These are phyloP conservation scores for Pythium myriotylum DNA, from an alignment of 352 stramenopile species.

Conservation along the genomic window DNA sequence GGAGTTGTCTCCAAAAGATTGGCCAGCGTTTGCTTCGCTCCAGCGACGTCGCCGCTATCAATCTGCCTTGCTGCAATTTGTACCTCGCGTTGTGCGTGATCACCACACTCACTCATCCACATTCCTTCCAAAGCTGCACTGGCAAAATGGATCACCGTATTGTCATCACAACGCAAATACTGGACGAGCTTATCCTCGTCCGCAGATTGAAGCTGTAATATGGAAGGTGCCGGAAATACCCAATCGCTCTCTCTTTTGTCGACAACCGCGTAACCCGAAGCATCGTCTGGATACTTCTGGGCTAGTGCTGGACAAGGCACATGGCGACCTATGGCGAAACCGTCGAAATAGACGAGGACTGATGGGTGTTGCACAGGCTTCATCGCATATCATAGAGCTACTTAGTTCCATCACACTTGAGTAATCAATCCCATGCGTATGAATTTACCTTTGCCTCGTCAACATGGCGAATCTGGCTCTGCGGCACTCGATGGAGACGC, in stretches of 20 bases:
- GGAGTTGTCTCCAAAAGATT: constrained; percentile 50
- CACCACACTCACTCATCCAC: constrained; percentile 65
- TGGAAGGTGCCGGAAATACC: constrained; percentile 44
- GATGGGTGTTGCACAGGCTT: constrained; percentile 65
- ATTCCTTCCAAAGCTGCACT: constrained; percentile 70
- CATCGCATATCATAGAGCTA: background rate
- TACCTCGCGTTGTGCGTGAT: constrained; percentile 41
- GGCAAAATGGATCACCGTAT: constrained; percentile 71
- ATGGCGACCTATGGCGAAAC: constrained; percentile 62
- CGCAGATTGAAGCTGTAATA: constrained; percentile 70
- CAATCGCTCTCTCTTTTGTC: background rate
- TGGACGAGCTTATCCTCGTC: constrained; percentile 64
- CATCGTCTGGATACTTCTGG: constrained; percentile 61
- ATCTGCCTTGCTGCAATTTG: constrained; percentile 47
- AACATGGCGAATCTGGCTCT: constrained; percentile 51
- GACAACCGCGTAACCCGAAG: constrained; percentile 4
- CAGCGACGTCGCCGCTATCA: constrained; percentile 39
- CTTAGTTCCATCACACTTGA: too few relatives aligned
- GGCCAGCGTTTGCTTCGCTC: constrained; percentile 49
- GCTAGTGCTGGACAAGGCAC: constrained; percentile 65
- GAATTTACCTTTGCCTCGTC: constrained; percentile 52
- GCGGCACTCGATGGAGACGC: constrained; percentile 58
- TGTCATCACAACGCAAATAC: constrained; percentile 71
- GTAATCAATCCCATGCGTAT: too few relatives aligned
- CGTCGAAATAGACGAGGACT: constrained; percentile 79